phyloP scores from a whole-genome alignment of 2,329 filamentous ascomycete genomes.

The Sphaceloma murrayae region DNA sequence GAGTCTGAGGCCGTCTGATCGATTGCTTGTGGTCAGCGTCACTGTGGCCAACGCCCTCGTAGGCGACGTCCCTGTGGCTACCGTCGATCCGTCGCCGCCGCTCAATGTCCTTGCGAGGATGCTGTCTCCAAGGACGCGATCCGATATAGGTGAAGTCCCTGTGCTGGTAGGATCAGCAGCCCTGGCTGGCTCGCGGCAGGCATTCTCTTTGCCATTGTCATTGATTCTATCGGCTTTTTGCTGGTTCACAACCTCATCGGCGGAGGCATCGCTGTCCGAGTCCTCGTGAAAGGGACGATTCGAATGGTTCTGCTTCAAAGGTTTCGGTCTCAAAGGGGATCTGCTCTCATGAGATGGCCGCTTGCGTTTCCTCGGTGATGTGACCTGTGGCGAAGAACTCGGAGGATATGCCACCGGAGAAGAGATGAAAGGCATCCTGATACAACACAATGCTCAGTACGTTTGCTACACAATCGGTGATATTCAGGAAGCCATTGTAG shows the following conservation, averaged over 20 bases:
- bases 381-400: slow-evolving; percentile 36
- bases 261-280: slow-evolving; percentile 34
- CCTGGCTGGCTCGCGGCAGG: background rate
- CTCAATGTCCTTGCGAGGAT: background rate
- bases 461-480: too few relatives aligned
- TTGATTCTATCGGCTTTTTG: background rate
- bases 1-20: too few relatives aligned
- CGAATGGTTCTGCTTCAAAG: slow-evolving; percentile 28
- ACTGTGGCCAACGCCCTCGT: too few relatives aligned
- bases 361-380: slow-evolving; percentile 34
- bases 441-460: background rate
- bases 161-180: background rate
- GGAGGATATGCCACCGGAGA: slow-evolving; percentile 49
- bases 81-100: too few relatives aligned
- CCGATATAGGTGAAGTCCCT: too few relatives aligned
- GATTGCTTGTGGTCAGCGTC: too few relatives aligned
- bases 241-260: background rate
- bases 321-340: slow-evolving; percentile 22
- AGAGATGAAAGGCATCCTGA: slow-evolving; percentile 53
- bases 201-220: slow-evolving; percentile 11
- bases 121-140: too few relatives aligned
- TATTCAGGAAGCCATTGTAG: background rate
- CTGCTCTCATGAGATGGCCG: slow-evolving; percentile 17
- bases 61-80: too few relatives aligned
- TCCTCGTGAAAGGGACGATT: slow-evolving; percentile 33